Base-by-base conservation (phyloP, 1,139 yeast species). In the Candida freyschussii region DNA sequence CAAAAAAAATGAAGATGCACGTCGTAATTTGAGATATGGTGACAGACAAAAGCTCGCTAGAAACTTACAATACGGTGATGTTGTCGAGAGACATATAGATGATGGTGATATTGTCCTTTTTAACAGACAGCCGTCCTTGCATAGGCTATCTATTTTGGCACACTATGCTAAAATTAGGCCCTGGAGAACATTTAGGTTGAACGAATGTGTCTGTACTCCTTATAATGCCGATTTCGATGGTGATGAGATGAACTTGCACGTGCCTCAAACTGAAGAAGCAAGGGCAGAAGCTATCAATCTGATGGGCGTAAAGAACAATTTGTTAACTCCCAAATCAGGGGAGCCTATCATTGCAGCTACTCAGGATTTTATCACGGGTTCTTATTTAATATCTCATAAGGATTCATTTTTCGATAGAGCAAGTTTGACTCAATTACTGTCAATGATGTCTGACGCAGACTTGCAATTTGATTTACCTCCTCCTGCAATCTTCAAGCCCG, bases 171-270 rank as follows among this genome's bases (percentile, higher is more conserved):
- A 86, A 54, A 79, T 93, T 50, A 74, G 96, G 50, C 98, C 98
- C 1, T 93, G 98, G 98, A 74, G 98, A 65, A 93, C 99, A 1
- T 85, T 93, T 65, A 71, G 99, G 48, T 72, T 93, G 50, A 93
- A 93, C 55, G 99, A 93, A 61, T 93, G 99, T 81, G 98, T 91
- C 12, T 93, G 99, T 67, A 91, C 98, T 0, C 98, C 98, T 2
- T 93, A 91, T 63, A 93, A 93, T 60, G 99, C 99, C 26, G 99
- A 93, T 73, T 93, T 93, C 56, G 99, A 93, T 61, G 99, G 99
- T 60, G 99, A 93, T 62, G 99, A 93, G 62, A 93, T 93, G 99
- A 93, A 93, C 59, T 69, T 93, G 56, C 99, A 93, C 56, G 98
- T 93, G 27, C 98, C 98, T 3, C 99, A 93, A 62, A 91, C 98